Evolutionary conservation across 2,329 filamentous ascomycete genomes (phyloP), one percentile per base, ranked within the genome.

Genomic region (Pseudogymnoascus sp.): DNA sequence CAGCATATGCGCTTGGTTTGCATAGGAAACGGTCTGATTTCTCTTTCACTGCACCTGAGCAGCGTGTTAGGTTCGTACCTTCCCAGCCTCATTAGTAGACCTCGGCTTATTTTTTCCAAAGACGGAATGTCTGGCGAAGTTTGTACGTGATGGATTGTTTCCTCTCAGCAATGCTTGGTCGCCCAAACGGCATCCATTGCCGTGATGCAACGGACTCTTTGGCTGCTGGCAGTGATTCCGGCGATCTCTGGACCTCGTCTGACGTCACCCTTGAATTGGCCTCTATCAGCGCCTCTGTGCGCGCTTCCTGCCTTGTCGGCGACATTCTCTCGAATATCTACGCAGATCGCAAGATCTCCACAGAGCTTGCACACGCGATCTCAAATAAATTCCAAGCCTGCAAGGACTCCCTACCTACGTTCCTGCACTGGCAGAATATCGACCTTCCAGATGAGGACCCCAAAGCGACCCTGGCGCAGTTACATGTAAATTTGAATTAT

Each of bases 121-220:
- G 28, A 3, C 2, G 28, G 28, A 87, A 84, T 59, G 72, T 88
- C 2, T 89, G 85, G 86, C 81, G 82, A 63, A 86, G 84, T 9
- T 73, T 89, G 0, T 88, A 87, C 64, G 77, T 89, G 12, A 77
- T 89, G 6, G 87, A 89, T 68, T 79, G 83, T 14, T 84, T 88
- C 61, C 76, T 88, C 1, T 82, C 86, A 1, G 82, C 84, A 23
- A 84, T 84, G 1, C 75, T 89, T 1, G 87, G 87, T 4, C 80
- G 85, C 8, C 86, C 86, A 0, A 79, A 80, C 1, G 80, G 37
- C 42, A 64, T 66, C 56, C 43, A 16, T 49, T 43, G 37, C 28
- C 56, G 43, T 7, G 36, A 38, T 12, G 62, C 43, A 14, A 40
- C 61, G 5, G 65, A 66, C 11, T 14, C 63, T 5, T 60, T 36